These are phyloP conservation scores for Paxillus involutus DNA, from an alignment of 768 basidiomycete species.

Conservation along the genomic window DNA sequence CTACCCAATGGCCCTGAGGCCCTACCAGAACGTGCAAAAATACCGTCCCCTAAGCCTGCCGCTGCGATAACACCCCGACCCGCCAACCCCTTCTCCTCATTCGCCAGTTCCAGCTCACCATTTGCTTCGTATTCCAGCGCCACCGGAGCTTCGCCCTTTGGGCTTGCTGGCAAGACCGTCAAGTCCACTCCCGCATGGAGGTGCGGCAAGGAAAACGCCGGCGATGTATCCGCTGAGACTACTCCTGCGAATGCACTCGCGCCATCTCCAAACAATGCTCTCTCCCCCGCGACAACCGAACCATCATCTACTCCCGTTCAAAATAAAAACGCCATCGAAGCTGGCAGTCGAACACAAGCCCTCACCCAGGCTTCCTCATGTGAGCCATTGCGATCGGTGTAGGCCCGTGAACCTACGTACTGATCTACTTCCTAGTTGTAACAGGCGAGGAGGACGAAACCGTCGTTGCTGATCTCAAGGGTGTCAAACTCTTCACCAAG, in stretches of 20 bases:
- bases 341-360: not conserved
- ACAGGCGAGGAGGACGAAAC: slow-evolving; percentile 72
- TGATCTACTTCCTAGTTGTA: slow-evolving; percentile 20
- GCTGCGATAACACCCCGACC: slow-evolving; percentile 7
- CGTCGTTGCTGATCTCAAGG: slow-evolving; percentile 55
- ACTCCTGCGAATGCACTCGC: slow-evolving; percentile 9
- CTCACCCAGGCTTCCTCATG: slow-evolving; percentile 12
- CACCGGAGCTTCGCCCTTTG: slow-evolving; percentile 24
- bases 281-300: not conserved
- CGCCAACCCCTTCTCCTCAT: slow-evolving; percentile 39
- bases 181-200: slow-evolving; percentile 28
- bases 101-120: slow-evolving; percentile 35
- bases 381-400: slow-evolving; percentile 9
- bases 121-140: slow-evolving; percentile 31
- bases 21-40: slow-evolving; percentile 8
- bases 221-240: slow-evolving; percentile 9
- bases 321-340: not conserved
- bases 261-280: slow-evolving; percentile 20
- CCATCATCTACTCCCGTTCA: not conserved
- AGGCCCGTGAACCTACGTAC: not conserved
- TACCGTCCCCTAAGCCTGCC: slow-evolving; percentile 11
- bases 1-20: slow-evolving; percentile 9
- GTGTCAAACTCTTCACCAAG: slow-evolving; percentile 52
- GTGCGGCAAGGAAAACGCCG: slow-evolving; percentile 4
- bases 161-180: slow-evolving; percentile 11